These are phyloP conservation scores for Populus trichocarpa DNA, from an alignment of 441 rosid species.

Conservation along the genomic window DNA sequence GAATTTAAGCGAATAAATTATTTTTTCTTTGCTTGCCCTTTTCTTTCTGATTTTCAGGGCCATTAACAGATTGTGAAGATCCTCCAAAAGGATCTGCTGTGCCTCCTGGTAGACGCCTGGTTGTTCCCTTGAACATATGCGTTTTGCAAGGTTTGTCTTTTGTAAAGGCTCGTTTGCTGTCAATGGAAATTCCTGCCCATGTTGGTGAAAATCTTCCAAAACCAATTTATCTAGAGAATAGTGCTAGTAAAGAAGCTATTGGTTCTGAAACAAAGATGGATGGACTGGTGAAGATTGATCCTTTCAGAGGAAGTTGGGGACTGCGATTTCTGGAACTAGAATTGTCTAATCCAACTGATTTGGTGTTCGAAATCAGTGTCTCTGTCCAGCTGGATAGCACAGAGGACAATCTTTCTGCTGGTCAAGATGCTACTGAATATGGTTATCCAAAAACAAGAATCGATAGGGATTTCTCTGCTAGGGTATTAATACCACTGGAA, in stretches of 20 bases:
- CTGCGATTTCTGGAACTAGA: conserved; percentile 91
- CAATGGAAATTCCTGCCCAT: conserved; percentile 97
- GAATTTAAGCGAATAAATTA: too few species aligned
- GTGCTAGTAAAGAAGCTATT: conserved; percentile 35
- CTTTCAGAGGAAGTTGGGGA: conserved; percentile 98
- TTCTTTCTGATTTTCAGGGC: conserved; percentile 49
- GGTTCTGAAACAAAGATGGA: conserved; percentile 58
- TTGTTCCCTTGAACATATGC: conserved; percentile 82
- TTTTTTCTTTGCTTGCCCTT: conserved; percentile 13
- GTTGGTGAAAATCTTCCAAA: conserved; percentile 61
- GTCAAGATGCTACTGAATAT: conserved; percentile 59
- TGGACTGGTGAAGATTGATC: conserved; percentile 81
- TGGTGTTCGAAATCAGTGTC: conserved; percentile 87
- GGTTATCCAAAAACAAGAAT: conserved; percentile 84
- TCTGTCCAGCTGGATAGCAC: conserved; percentile 66
- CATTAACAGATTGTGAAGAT: conserved; percentile 47
- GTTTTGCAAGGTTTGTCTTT: conserved; percentile 90
- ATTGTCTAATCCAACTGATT: conserved; percentile 88
- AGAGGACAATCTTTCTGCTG: conserved; percentile 43
- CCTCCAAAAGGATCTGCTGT: conserved; percentile 39
- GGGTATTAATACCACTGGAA: conserved; percentile 91
- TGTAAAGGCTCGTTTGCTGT: conserved; percentile 90
- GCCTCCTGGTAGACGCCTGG: conserved; percentile 89
- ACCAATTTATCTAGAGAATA: conserved; percentile 25
- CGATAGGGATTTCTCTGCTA: conserved; percentile 85